phyloP scores from a whole-genome alignment of 345 rosid genomes.

The Heritiera fomes region DNA sequence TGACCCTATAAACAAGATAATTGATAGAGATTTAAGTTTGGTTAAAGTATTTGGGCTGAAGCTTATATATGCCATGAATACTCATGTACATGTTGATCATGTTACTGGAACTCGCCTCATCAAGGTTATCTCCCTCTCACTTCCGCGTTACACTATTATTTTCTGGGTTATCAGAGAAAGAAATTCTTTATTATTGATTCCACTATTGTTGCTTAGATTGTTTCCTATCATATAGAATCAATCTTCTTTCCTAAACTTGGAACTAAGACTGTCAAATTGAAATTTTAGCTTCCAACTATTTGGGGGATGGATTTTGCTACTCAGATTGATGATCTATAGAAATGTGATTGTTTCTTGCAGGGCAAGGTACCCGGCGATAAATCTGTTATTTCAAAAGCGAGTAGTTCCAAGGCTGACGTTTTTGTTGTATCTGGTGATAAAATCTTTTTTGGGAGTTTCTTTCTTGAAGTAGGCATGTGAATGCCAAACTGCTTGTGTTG shows the following conservation, averaged over 20 bases:
- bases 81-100: conserved; percentile 98
- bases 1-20: conserved; percentile 90
- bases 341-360: conserved; percentile 36
- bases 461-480: conserved; percentile 58
- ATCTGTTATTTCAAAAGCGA: conserved; percentile 78
- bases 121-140: conserved; percentile 45
- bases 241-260: background rate
- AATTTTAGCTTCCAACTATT: background rate
- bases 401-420: conserved; percentile 80
- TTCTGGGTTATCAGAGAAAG: too few species aligned
- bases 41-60: conserved; percentile 70
- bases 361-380: conserved; percentile 58
- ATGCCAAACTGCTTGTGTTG: background rate
- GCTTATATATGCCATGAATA: conserved; percentile 84
- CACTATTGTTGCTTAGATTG: background rate
- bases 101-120: conserved; percentile 89
- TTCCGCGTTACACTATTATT: too few species aligned
- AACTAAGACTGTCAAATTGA: background rate
- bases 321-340: background rate
- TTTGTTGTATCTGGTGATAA: conserved; percentile 68
- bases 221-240: background rate
- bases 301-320: conserved; percentile 2
- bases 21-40: conserved; percentile 74
- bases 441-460: conserved; percentile 62
- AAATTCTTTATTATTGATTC: background rate